phyloP scores from a whole-genome alignment of 75 land plant species.

The Picea sitchensis region DNA sequence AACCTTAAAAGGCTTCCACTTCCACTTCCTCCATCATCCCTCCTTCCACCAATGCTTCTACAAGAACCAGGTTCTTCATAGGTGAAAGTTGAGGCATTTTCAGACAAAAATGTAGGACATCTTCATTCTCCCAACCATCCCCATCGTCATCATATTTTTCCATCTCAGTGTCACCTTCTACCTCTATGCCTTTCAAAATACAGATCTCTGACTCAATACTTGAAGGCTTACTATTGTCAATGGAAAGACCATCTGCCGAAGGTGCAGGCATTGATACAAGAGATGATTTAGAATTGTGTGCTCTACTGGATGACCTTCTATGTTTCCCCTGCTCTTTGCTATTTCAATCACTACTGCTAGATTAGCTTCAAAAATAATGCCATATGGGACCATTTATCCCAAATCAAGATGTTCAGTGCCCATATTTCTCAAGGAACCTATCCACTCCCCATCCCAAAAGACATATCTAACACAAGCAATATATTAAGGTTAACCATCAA shows the following conservation, averaged over 20 bases:
- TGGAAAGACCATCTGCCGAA: not conserved
- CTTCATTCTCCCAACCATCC: slow-evolving; percentile 60
- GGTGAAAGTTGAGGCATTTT: slow-evolving; percentile 21
- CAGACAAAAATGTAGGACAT: slow-evolving; percentile 22
- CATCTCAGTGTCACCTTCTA: slow-evolving; percentile 29
- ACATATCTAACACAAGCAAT: slow-evolving; percentile 64
- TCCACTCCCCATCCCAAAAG: slow-evolving; percentile 71
- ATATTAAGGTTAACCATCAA: slow-evolving; percentile 52
- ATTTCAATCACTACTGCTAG: too few species aligned
- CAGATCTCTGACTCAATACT: slow-evolving; percentile 14
- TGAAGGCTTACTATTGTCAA: not conserved
- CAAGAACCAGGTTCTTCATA: slow-evolving; percentile 67
- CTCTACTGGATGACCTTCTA: too few species aligned
- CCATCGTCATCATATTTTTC: slow-evolving; percentile 65
- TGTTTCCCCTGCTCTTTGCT: too few species aligned
- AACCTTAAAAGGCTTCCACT: slow-evolving; percentile 83
- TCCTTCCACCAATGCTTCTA: slow-evolving; percentile 60
- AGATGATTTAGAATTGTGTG: not conserved
- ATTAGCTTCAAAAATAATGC: too few species aligned
- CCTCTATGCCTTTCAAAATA: slow-evolving; percentile 15
- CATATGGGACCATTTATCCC: too few species aligned
- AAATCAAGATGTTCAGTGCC: slow-evolving; percentile 7
- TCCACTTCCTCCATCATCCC: slow-evolving; percentile 59
- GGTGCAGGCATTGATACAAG: slow-evolving; percentile 1
- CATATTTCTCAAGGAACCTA: slow-evolving; percentile 35